Evolutionary conservation across 2,329 filamentous ascomycete species (phyloP).

Genomic region (Cercospora sesami): DNA sequence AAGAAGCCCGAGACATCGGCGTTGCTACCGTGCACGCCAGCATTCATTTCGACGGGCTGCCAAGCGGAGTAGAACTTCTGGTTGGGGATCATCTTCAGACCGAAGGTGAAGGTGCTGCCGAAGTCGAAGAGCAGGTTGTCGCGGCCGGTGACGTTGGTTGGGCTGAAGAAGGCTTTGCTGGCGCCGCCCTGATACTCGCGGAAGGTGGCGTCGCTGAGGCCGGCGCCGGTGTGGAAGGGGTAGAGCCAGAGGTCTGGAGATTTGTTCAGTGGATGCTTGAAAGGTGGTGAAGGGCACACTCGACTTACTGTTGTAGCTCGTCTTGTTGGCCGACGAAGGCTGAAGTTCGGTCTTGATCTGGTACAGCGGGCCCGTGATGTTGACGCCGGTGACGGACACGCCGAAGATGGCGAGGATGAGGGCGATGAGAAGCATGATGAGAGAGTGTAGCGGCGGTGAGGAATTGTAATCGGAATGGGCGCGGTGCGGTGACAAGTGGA

Average conservation of each 20-base stretch:
- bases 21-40: conserved; percentile 24
- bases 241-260: conserved; percentile 32
- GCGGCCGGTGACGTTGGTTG: conserved; percentile 29
- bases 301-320: neutral
- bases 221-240: conserved; percentile 35
- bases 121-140: conserved; percentile 37
- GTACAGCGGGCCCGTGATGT: conserved; percentile 32
- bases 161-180: conserved; percentile 32
- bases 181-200: conserved; percentile 17
- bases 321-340: neutral
- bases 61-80: conserved; percentile 36
- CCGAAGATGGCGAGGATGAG: conserved; percentile 24
- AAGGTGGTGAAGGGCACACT: neutral
- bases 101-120: conserved; percentile 34
- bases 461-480: neutral
- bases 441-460: neutral
- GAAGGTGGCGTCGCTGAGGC: conserved; percentile 36
- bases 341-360: conserved; percentile 33
- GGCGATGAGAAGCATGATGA: conserved; percentile 25
- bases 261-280: neutral
- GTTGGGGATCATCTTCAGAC: conserved; percentile 24
- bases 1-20: conserved; percentile 27
- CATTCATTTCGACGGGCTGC: conserved; percentile 38
- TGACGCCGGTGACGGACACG: conserved; percentile 28
- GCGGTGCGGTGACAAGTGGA: neutral